Evolutionary conservation across 2,329 filamentous ascomycete species (phyloP).

Genomic region (Davidsoniella australis): DNA sequence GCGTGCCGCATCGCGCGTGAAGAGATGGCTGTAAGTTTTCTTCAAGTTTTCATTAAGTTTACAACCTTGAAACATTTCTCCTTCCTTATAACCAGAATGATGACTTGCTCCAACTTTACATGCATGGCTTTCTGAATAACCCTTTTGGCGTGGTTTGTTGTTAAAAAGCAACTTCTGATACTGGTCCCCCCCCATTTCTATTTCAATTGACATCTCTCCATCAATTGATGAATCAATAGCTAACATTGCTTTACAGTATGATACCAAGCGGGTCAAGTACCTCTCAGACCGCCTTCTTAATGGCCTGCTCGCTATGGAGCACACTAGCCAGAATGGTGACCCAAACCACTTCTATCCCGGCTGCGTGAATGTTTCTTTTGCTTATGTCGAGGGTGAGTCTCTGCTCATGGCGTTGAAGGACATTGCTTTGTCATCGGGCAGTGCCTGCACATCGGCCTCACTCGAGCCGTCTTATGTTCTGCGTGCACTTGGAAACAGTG

Average conservation of each 20-base stretch:
- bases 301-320: constrained; percentile 75
- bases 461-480: constrained; percentile 94
- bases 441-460: constrained; percentile 91
- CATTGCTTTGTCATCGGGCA: constrained; percentile 89
- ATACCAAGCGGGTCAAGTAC: constrained; percentile 63
- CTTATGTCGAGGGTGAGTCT: constrained; percentile 95
- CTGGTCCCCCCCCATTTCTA: constrained; percentile 4
- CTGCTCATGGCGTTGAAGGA: constrained; percentile 97
- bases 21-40: constrained; percentile 65
- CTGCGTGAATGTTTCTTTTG: constrained; percentile 96
- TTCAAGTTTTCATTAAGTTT: constrained; percentile 16
- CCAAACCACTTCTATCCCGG: constrained; percentile 74
- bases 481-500: constrained; percentile 82
- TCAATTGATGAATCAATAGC: constrained; percentile 7
- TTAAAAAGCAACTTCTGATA: constrained; percentile 52
- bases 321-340: constrained; percentile 83
- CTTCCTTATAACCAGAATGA: constrained; percentile 31
- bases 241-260: constrained; percentile 49
- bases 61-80: constrained; percentile 7
- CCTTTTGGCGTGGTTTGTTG: constrained; percentile 42
- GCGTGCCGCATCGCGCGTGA: constrained; percentile 81
- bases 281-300: constrained; percentile 72
- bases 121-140: constrained; percentile 81
- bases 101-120: constrained; percentile 58
- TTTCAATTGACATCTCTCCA: constrained; percentile 1